These are phyloP conservation scores for Rubia occidens DNA, from an alignment of 305 asterid species.

Conservation along the genomic window DNA sequence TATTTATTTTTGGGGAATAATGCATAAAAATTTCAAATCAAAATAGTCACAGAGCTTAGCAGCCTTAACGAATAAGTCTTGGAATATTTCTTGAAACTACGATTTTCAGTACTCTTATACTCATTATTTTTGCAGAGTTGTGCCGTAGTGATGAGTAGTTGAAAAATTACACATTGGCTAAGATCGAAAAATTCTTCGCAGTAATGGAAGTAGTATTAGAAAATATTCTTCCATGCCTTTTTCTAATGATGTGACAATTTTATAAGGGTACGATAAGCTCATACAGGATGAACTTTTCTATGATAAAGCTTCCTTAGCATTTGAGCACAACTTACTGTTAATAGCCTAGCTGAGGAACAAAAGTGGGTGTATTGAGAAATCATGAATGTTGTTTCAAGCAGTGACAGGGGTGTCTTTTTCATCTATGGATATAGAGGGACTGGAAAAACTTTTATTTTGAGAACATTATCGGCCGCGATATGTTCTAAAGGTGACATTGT, in stretches of 20 bases:
- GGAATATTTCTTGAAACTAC: neutral
- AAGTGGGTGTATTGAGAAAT: neutral
- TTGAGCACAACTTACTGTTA: neutral
- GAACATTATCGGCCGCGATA: neutral
- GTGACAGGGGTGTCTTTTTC: neutral
- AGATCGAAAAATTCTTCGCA: neutral
- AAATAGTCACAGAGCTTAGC: no score
- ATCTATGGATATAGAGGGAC: neutral
- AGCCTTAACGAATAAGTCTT: no score
- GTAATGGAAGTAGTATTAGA: neutral
- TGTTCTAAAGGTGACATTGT: conserved; percentile 3
- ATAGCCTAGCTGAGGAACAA: neutral
- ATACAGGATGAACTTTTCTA: neutral
- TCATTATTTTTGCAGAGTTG: neutral
- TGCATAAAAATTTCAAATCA: no score
- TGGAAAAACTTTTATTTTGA: conserved; percentile 7
- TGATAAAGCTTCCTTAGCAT: neutral
- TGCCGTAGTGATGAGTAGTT: neutral
- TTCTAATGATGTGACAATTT: neutral
- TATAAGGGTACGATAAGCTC: neutral
- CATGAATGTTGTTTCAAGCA: neutral
- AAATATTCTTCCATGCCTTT: neutral
- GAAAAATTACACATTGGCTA: neutral
- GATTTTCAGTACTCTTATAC: neutral
- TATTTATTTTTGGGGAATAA: no score